Evolutionary conservation across 1,284 basidiomycete genomes (phyloP).

Genomic region (Earliella scabrosa): DNA sequence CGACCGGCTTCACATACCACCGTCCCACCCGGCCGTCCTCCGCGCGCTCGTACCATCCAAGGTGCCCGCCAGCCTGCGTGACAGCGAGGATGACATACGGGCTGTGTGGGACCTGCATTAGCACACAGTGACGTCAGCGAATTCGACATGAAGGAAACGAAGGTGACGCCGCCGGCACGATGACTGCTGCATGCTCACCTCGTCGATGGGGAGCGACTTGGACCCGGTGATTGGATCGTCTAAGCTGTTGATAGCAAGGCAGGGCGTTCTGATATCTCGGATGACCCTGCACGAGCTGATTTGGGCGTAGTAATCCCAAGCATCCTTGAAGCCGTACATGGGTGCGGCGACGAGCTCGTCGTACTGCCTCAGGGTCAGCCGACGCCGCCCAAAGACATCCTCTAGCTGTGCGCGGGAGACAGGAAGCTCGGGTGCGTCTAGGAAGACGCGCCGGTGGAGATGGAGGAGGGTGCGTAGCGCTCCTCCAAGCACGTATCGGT

Average conservation of each 20-base stretch:
- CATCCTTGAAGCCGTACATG: slow-evolving; percentile 28
- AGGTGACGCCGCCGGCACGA: neutral
- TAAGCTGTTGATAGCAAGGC: slow-evolving; percentile 30
- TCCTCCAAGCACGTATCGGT: slow-evolving; percentile 30
- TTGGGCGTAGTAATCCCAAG: slow-evolving; percentile 29
- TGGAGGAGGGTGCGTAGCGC: slow-evolving; percentile 28
- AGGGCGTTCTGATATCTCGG: slow-evolving; percentile 23
- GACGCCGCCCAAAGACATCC: slow-evolving; percentile 17
- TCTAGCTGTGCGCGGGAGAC: slow-evolving; percentile 15
- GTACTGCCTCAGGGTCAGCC: slow-evolving; percentile 26
- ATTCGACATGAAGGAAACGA: neutral
- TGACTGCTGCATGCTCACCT: slow-evolving; percentile 6
- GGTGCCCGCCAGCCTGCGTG: slow-evolving; percentile 31
- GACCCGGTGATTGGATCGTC: slow-evolving; percentile 33
- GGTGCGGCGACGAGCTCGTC: slow-evolving; percentile 26
- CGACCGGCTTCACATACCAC: slow-evolving; percentile 33
- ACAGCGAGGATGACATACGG: slow-evolving; percentile 30
- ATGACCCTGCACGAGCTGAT: slow-evolving; percentile 28
- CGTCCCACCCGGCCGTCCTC: slow-evolving; percentile 20
- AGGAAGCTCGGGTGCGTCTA: slow-evolving; percentile 11
- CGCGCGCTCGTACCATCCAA: slow-evolving; percentile 31
- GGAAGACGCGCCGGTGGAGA: slow-evolving; percentile 24
- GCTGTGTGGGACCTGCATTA: slow-evolving; percentile 16
- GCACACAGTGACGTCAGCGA: neutral
- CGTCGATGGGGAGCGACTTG: slow-evolving; percentile 10